phyloP scores from a whole-genome alignment of 176 grass and related monocot genomes.

The Rhynchospora breviuscula region DNA sequence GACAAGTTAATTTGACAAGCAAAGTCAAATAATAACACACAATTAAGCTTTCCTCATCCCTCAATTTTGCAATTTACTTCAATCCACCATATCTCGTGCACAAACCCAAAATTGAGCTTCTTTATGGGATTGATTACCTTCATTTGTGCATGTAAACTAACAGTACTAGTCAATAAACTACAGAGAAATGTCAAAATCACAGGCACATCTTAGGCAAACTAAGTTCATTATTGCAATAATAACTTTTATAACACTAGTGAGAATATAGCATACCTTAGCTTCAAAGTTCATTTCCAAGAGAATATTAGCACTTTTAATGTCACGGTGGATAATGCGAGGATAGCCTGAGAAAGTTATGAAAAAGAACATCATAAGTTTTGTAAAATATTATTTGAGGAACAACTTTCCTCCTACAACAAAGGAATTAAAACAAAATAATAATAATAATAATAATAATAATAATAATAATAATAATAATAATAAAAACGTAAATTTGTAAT shows the following conservation, averaged over 20 bases:
- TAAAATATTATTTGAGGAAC: background rate
- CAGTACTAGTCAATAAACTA: background rate
- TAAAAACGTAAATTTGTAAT: background rate
- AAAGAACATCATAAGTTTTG: background rate
- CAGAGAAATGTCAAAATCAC: background rate
- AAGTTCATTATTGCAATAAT: background rate
- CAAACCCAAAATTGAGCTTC: background rate
- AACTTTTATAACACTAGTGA: background rate
- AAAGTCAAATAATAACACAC: background rate
- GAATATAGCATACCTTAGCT: slow-evolving; percentile 47
- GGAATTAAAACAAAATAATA: background rate
- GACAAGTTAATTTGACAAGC: too few species aligned
- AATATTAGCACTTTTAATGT: slow-evolving; percentile 94
- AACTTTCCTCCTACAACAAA: background rate
- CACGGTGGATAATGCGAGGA: slow-evolving; percentile 90
- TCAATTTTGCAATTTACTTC: background rate
- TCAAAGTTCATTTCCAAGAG: slow-evolving; percentile 89
- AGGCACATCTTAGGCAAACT: background rate
- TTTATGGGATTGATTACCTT: background rate
- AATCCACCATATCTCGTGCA: background rate
- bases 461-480: too few species aligned
- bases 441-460: too few species aligned
- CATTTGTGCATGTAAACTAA: background rate
- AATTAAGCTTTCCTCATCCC: background rate
- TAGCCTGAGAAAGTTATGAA: slow-evolving; percentile 41